These are phyloP conservation scores for Lipomyces yamanashiensis DNA, from an alignment of 805 yeast genomes.

Conservation along the genomic window DNA sequence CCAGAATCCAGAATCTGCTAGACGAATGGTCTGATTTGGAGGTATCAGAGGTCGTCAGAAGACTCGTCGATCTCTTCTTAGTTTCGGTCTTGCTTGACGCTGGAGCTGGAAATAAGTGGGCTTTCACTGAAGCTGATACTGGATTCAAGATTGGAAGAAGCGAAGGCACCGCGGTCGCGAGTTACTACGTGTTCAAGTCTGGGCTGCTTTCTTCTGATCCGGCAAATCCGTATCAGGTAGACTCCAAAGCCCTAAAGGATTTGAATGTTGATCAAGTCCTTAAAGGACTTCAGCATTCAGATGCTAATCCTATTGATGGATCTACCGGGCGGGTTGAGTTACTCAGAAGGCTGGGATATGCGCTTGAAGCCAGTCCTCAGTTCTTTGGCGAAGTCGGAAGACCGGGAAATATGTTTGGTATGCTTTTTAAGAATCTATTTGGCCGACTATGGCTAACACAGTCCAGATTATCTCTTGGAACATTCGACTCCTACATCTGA, in stretches of 20 bases:
- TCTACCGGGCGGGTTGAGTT: conserved; percentile 58
- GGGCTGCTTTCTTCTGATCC: conserved; percentile 54
- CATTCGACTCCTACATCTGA: conserved; percentile 29
- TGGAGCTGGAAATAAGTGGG: conserved; percentile 69
- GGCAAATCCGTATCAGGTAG: conserved; percentile 49
- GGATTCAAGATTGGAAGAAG: conserved; percentile 51
- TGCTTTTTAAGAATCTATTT: not conserved
- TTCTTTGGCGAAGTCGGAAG: conserved; percentile 56
- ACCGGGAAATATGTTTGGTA: conserved; percentile 56
- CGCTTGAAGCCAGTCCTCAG: conserved; percentile 49
- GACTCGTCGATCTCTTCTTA: conserved; percentile 61
- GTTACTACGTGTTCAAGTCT: conserved; percentile 56
- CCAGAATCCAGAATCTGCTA: conserved; percentile 53
- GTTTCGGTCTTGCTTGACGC: conserved; percentile 69
- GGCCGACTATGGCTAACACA: not conserved
- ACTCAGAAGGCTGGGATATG: conserved; percentile 54
- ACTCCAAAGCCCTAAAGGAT: conserved; percentile 49
- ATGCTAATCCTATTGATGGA: conserved; percentile 57
- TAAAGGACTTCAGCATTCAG: conserved; percentile 52
- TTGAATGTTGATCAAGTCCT: conserved; percentile 48
- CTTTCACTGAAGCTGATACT: conserved; percentile 49
- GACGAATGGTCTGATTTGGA: conserved; percentile 45
- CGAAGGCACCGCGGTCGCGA: conserved; percentile 69
- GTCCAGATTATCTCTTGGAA: conserved; percentile 51
- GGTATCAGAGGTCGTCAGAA: conserved; percentile 55